Percentiles rank a stretch among this genome's conserved stretches.
Evolutionary conservation across 78 protist genomes (phyloP).

Genomic region (Dictyostelium purpureum): DNA sequence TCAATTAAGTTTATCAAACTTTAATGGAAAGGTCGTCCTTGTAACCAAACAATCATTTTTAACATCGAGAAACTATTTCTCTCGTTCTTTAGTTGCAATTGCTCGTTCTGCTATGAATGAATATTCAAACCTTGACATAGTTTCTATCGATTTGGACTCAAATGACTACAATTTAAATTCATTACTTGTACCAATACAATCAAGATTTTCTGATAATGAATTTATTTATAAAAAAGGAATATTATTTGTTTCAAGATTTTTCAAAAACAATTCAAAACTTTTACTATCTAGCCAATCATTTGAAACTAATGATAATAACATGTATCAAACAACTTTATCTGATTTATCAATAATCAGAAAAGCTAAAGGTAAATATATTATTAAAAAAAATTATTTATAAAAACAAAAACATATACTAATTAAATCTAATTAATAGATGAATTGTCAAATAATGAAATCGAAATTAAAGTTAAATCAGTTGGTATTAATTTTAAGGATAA

Average conservation of each 20-base stretch:
- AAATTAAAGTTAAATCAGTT: conserved; percentile 7
- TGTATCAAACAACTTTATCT: neutral
- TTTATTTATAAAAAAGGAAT: neutral
- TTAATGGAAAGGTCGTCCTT: neutral
- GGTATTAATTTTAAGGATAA: conserved; percentile 71
- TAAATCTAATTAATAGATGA: neutral
- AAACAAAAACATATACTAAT: neutral
- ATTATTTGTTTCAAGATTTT: neutral
- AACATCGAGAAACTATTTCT: neutral
- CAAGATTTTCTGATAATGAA: neutral
- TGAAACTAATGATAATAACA: neutral
- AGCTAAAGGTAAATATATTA: neutral
- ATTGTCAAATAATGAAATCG: neutral
- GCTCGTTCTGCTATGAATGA: conserved; percentile 26
- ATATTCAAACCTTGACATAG: neutral
- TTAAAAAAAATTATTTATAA: neutral
- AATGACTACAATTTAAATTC: neutral
- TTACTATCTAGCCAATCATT: neutral
- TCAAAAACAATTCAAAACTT: neutral
- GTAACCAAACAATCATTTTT: conserved; percentile 2
- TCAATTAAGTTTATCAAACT: neutral
- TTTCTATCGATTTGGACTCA: conserved; percentile 28
- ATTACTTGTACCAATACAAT: neutral
- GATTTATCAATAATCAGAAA: neutral
- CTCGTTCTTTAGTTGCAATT: conserved; percentile 30